Evolutionary conservation across 371 early-diverging fungal species (phyloP).

Genomic region (Apophysomyces variabilis): DNA sequence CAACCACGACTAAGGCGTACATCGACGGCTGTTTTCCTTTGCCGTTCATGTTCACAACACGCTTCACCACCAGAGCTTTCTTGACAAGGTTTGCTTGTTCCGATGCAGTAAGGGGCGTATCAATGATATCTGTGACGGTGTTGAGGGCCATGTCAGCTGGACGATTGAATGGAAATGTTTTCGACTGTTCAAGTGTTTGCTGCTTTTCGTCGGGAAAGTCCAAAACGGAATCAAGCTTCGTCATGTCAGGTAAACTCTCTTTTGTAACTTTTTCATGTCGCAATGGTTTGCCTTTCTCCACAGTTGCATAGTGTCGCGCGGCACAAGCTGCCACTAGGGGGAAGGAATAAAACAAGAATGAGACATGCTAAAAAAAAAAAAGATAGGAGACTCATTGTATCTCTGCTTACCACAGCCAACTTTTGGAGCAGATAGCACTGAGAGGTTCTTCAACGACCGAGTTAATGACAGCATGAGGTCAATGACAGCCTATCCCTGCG

Average conservation of each 20-base stretch:
- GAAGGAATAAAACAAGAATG: neutral
- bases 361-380: neutral
- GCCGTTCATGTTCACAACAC: slow-evolving; percentile 85
- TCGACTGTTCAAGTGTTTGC: slow-evolving; percentile 40
- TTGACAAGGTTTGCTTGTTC: slow-evolving; percentile 63
- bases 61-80: slow-evolving; percentile 76
- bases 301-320: slow-evolving; percentile 39
- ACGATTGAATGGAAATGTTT: slow-evolving; percentile 41
- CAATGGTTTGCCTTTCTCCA: slow-evolving; percentile 26
- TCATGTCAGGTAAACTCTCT: slow-evolving; percentile 41
- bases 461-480: slow-evolving; percentile 34
- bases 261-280: slow-evolving; percentile 32
- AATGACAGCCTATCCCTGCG: neutral
- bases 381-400: neutral
- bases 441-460: slow-evolving; percentile 34
- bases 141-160: slow-evolving; percentile 47
- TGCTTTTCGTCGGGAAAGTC: slow-evolving; percentile 36
- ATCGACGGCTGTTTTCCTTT: slow-evolving; percentile 86
- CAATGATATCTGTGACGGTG: slow-evolving; percentile 45
- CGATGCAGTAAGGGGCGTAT: slow-evolving; percentile 34
- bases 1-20: slow-evolving; percentile 94
- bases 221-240: slow-evolving; percentile 49
- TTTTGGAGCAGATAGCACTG: slow-evolving; percentile 22
- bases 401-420: slow-evolving; percentile 20
- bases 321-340: slow-evolving; percentile 7